Evolutionary conservation across 768 basidiomycete species (phyloP).

Genomic region (Kwoniella bestiolae): DNA sequence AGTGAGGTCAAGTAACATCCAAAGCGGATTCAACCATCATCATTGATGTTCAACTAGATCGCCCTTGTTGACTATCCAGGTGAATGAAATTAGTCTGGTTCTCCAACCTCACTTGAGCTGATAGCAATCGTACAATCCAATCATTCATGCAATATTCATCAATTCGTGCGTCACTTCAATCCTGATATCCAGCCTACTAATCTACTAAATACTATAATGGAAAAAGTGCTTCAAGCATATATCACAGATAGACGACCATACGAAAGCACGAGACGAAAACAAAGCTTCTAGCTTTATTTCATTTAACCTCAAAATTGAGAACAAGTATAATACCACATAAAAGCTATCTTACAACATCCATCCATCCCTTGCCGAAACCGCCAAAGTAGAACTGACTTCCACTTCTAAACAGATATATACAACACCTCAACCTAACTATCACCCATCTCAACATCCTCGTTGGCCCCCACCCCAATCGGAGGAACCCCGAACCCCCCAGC

Average conservation of each 20-base stretch:
- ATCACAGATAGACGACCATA: too few species aligned
- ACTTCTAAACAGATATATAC: background rate
- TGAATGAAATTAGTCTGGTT: too few species aligned
- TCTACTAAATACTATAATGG: background rate
- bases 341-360: background rate
- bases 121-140: too few species aligned
- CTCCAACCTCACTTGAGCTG: too few species aligned
- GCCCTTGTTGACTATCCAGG: too few species aligned
- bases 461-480: background rate
- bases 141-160: background rate
- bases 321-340: too few species aligned
- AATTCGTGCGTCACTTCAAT: background rate
- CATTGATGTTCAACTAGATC: too few species aligned
- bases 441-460: constrained; percentile 23
- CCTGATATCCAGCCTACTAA: background rate
- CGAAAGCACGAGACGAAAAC: too few species aligned
- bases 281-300: background rate
- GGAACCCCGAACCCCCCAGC: constrained; percentile 30
- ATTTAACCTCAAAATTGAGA: too few species aligned
- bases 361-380: background rate
- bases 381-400: too few species aligned
- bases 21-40: too few species aligned
- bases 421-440: constrained; percentile 8
- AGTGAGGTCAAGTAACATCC: too few species aligned
- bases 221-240: background rate